Percentiles rank a stretch among this genome's conserved stretches.
phyloP scores from a whole-genome alignment of 345 rosid species.

The Lumnitzera littorea region DNA sequence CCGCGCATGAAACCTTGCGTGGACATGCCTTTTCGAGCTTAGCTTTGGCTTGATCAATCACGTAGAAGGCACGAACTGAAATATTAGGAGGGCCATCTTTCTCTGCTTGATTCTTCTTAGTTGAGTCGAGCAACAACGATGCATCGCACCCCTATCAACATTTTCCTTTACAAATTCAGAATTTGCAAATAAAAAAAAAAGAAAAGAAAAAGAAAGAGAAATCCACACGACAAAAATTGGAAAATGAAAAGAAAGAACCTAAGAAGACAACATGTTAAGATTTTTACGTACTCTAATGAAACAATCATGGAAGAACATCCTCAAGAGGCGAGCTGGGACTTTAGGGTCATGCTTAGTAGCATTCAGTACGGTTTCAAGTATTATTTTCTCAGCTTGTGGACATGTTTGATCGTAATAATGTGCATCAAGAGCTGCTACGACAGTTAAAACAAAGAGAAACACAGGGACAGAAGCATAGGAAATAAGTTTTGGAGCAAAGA shows the following conservation, averaged over 20 bases:
- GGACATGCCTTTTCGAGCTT: slow-evolving; percentile 72
- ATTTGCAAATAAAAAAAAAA: background rate
- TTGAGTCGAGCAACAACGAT: slow-evolving; percentile 59
- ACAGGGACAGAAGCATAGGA: background rate
- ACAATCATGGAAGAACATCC: slow-evolving; percentile 94
- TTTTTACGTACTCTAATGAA: slow-evolving; percentile 53
- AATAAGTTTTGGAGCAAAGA: slow-evolving; percentile 11
- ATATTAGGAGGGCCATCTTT: slow-evolving; percentile 81
- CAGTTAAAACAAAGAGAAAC: slow-evolving; percentile 20
- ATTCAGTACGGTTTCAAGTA: slow-evolving; percentile 41
- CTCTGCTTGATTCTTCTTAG: slow-evolving; percentile 63
- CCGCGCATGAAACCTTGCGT: slow-evolving; percentile 63
- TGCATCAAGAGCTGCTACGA: slow-evolving; percentile 30
- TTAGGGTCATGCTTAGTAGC: slow-evolving; percentile 61
- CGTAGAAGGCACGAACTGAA: slow-evolving; percentile 69
- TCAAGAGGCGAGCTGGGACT: slow-evolving; percentile 74
- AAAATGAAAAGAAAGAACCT: background rate
- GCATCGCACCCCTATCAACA: slow-evolving; percentile 72
- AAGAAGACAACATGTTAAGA: background rate
- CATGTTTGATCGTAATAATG: slow-evolving; percentile 64
- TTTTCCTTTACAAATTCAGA: background rate
- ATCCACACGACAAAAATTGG: too few relatives aligned
- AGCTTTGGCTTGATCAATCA: slow-evolving; percentile 60
- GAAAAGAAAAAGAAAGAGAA: too few relatives aligned
- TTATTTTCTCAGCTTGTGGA: slow-evolving; percentile 60